Base-by-base conservation (phyloP, 192 early-diverging fungal genomes). In the Podila clonocystis region DNA sequence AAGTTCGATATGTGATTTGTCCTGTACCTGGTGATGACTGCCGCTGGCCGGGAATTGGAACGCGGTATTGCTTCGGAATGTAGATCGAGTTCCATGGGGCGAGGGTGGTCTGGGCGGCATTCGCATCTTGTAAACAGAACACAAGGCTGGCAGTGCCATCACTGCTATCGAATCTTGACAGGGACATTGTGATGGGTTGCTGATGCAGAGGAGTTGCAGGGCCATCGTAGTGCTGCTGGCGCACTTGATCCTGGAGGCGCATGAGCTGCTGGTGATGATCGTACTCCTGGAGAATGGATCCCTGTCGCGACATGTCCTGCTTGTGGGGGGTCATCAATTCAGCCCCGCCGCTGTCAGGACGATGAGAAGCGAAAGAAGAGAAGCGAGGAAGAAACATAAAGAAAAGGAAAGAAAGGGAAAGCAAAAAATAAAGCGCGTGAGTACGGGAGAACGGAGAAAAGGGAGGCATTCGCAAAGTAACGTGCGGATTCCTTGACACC, bases 1-100 rank as follows among this genome's bases (percentile, higher is more conserved):
- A 17, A 48, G 9, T 17, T 15, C 4, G 26, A 36, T 11, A 36
- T 36, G 34, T 1, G 9, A 20, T n/a, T 33, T 34, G 15, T 59
- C 9, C 34, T 20, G 34, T 80, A 80, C 77, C 77, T 69, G 77
- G 77, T 20, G 77, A 80, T 7, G 77, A 80, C 48, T 80, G 77
- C 1, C 77, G 77, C 38, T 80, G 77, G 4, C 77, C 77, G 0
- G 70, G 60, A 24, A 50, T 73, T 15, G 77, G 77, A 5, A 73
- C 55, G 17, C 77, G 66, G 67, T 80, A 80, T 24, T 80, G 70
- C 70, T 73, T 80, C 31, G 77, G 77, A 60, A 80, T 73, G 62
- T 80, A 80, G 67, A 80, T 80, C 77, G 77, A 80, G 71, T 73
- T 80, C 77, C 70, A 80, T 1, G 77, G 71, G 5, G 77, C 77